Percentiles rank a stretch among this genome's conserved stretches.
Conservation (phyloP, 2,329 filamentous ascomycete genomes). For the Drechslerella dactyloides region DNA sequence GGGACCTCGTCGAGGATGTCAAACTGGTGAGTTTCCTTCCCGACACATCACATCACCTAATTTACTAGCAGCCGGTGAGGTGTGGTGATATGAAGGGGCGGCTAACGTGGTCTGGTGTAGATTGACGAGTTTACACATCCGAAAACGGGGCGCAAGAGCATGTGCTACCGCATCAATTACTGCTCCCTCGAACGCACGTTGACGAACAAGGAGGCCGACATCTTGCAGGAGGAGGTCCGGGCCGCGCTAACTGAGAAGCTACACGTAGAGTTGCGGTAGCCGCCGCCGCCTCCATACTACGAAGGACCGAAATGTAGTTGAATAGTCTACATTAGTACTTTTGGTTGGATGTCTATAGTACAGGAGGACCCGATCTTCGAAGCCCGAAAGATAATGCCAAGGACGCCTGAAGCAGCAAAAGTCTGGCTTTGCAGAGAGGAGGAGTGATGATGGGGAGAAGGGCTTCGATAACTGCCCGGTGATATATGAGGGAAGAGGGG, state of each 20-base stretch:
- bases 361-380: slow-evolving; percentile 17
- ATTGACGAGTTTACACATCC: slow-evolving; percentile 85
- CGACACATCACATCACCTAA: too few relatives aligned
- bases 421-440: slow-evolving; percentile 35
- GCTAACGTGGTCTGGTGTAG: too few relatives aligned
- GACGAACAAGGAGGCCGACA: slow-evolving; percentile 80
- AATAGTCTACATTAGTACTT: slow-evolving; percentile 5
- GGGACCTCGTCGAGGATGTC: slow-evolving; percentile 87
- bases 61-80: too few relatives aligned
- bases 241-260: slow-evolving; percentile 71
- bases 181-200: slow-evolving; percentile 88
- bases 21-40: slow-evolving; percentile 63
- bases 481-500: slow-evolving; percentile 11
- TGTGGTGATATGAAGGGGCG: too few relatives aligned
- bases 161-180: slow-evolving; percentile 94
- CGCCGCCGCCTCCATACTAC: not conserved
- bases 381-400: slow-evolving; percentile 24
- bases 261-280: slow-evolving; percentile 77
- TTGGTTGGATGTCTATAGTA: slow-evolving; percentile 36
- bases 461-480: not conserved
- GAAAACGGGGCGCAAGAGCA: slow-evolving; percentile 78
- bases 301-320: not conserved
- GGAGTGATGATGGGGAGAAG: slow-evolving; percentile 5
- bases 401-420: slow-evolving; percentile 16
- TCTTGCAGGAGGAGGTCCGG: slow-evolving; percentile 73